Conservation (phyloP, 495 filamentous ascomycete genomes). For the Xylaria venustula region DNA sequence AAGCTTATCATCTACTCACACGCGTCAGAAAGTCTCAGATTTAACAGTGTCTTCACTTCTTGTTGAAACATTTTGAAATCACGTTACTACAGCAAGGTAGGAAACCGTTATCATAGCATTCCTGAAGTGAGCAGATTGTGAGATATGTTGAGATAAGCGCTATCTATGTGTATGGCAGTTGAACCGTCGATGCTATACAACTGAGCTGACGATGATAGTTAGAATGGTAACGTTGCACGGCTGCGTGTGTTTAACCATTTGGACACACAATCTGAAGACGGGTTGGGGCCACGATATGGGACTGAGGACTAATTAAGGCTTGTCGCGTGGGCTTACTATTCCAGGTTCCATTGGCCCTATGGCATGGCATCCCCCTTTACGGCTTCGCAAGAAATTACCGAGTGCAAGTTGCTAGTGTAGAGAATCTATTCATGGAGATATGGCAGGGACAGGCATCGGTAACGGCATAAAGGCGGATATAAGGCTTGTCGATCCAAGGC, state of each 20-base stretch:
- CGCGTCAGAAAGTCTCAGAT: not conserved
- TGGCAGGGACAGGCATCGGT: not conserved
- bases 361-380: not conserved
- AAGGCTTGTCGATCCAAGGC: not conserved
- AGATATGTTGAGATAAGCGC: not conserved
- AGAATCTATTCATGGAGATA: not conserved
- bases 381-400: no score
- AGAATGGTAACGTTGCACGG: constrained; percentile 8
- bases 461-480: not conserved
- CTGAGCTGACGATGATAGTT: not conserved
- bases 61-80: not conserved
- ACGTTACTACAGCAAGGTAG: not conserved
- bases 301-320: not conserved
- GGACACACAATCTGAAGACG: not conserved
- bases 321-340: constrained; percentile 2
- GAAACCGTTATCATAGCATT: no score
- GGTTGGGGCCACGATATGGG: not conserved
- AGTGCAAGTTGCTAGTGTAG: not conserved
- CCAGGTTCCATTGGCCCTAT: constrained; percentile 4
- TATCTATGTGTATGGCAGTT: not conserved
- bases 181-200: not conserved
- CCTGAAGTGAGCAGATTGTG: not conserved
- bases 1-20: not conserved
- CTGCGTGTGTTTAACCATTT: not conserved
- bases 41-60: not conserved